Conservation (phyloP, 2,329 filamentous ascomycete genomes). For the Colletotrichum cordylinicola region DNA sequence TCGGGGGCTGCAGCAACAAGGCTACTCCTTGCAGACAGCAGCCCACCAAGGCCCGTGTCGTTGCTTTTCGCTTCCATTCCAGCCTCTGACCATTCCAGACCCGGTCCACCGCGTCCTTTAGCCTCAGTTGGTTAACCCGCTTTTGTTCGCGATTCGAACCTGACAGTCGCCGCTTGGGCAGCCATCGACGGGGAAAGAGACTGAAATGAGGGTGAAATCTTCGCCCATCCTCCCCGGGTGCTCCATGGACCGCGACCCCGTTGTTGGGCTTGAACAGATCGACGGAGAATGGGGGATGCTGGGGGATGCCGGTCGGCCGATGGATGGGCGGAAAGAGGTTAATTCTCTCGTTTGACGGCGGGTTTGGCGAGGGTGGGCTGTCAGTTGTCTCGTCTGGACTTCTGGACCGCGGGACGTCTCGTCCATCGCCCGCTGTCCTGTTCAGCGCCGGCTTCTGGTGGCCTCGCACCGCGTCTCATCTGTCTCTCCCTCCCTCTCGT, state of each 20-base stretch:
- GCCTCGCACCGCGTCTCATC: background rate
- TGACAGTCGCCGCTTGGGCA: slow-evolving; percentile 22
- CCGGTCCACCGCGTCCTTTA: slow-evolving; percentile 4
- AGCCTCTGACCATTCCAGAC: slow-evolving; percentile 13
- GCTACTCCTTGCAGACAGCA: slow-evolving; percentile 13
- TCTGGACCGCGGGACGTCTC: background rate
- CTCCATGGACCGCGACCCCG: background rate
- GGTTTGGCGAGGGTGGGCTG: background rate
- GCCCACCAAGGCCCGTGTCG: background rate
- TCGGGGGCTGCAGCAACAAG: slow-evolving; percentile 5
- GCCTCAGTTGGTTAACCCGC: background rate
- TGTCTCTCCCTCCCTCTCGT: background rate
- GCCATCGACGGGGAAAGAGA: background rate
- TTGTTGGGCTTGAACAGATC: slow-evolving; percentile 20
- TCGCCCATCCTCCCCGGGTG: background rate
- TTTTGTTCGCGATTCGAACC: slow-evolving; percentile 8
- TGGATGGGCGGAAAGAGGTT: slow-evolving; percentile 2
- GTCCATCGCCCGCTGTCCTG: background rate
- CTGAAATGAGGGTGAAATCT: background rate
- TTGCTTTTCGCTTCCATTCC: slow-evolving; percentile 14
- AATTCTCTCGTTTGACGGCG: background rate
- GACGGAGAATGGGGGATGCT: slow-evolving; percentile 4
- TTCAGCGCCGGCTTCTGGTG: background rate
- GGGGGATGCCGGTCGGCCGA: slow-evolving; percentile 2
- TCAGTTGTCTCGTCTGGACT: background rate